Base-by-base conservation (phyloP, 768 basidiomycete species). In the Tephrocybe sp. region DNA sequence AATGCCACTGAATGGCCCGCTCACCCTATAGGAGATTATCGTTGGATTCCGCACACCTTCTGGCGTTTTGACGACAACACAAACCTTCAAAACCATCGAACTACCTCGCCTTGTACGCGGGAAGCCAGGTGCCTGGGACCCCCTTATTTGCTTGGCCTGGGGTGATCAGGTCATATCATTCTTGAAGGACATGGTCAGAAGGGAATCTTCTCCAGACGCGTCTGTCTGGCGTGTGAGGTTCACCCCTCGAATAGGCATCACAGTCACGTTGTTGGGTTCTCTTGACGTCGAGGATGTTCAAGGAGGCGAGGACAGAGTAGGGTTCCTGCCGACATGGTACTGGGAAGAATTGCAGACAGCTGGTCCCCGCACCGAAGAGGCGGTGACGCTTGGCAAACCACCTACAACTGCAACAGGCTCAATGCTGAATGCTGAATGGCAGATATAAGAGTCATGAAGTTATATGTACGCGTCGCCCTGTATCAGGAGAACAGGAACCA, bases 11-110 rank as follows among this genome's bases (percentile, higher is more conserved):
- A 31, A n/a, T n/a, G n/a, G n/a, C n/a, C n/a, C n/a, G n/a, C 21
- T 34, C 15, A 18, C 21, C 26, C 4, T 28, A 22, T 26, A 91
- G 89, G 87, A 90, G 65, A 84, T 95, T 43, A 66, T 92, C 9
- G 91, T 95, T 22, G 92, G 92, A 44, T 95, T 95, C 64, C 84
- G 92, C 39, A 91, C 86, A 25, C 84, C 84, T 13, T 67, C 78
- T n/a, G 92, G 92, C 19, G 70, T 81, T 27, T 62, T 92, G 15
- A 76, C 75, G 12, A 82, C 81, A 4, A 74, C 80, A 6, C 89
- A 89, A 63, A 69, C 78, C 9, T 92, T 92, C 69, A 78, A 84
- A 58, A 95, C 92, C 13, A 76, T 88, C 43, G 75, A 91, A 52
- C 73, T 95, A 37, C 92, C 92, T 43, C 82, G 89, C 25, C 64